These are phyloP conservation scores for Sugiyamaella lignohabitans DNA, from an alignment of 805 yeast genomes.

Conservation along the genomic window DNA sequence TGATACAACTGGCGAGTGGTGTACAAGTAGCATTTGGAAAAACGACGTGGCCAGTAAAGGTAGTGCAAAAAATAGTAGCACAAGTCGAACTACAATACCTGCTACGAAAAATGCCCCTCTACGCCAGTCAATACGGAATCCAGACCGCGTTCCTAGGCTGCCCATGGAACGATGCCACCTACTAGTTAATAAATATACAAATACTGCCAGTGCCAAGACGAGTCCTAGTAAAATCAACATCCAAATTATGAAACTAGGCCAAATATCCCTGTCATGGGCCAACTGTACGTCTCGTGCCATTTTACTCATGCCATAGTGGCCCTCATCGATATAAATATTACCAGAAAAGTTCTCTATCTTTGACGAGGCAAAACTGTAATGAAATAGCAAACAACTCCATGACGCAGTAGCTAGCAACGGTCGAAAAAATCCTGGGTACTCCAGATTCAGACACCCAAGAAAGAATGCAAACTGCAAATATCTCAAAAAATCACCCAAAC, in stretches of 20 bases:
- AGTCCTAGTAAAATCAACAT: constrained; percentile 23
- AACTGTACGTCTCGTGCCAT: constrained; percentile 24
- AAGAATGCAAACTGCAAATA: constrained; percentile 57
- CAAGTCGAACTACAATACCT: constrained; percentile 27
- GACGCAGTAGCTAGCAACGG: constrained; percentile 45
- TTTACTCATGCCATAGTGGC: constrained; percentile 19
- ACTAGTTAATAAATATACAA: constrained; percentile 1
- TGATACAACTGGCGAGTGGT: constrained; percentile 18
- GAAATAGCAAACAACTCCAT: constrained; percentile 50
- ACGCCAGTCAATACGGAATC: not conserved
- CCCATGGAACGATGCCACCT: constrained; percentile 6
- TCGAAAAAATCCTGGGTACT: constrained; percentile 58
- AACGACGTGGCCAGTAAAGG: constrained; percentile 28
- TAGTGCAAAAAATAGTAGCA: constrained; percentile 23
- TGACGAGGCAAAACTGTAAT: constrained; percentile 18
- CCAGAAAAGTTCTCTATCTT: constrained; percentile 7
- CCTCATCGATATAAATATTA: constrained; percentile 10
- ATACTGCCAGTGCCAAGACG: constrained; percentile 9
- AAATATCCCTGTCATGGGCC: constrained; percentile 25
- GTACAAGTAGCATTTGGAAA: constrained; percentile 26
- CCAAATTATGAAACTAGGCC: constrained; percentile 33
- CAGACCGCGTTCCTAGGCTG: constrained; percentile 18
- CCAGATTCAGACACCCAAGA: constrained; percentile 44
- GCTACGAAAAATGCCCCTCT: constrained; percentile 14
- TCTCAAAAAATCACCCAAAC: constrained; percentile 41